Evolutionary conservation across 805 yeast genomes (phyloP).

Genomic region (Pichia scutulata): DNA sequence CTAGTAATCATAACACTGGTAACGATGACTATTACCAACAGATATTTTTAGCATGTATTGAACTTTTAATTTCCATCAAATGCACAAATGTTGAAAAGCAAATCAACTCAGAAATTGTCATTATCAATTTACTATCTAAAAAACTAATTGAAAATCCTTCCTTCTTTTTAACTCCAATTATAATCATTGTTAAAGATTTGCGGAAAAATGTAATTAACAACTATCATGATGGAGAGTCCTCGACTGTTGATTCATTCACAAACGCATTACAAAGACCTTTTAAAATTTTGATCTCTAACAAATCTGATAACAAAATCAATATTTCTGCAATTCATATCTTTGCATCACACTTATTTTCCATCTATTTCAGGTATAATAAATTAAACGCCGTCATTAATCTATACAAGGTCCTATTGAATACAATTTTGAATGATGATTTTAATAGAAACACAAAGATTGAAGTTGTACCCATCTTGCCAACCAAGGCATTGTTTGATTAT

Average conservation of each 20-base stretch:
- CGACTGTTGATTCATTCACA: slow-evolving; percentile 3
- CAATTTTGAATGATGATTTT: neutral
- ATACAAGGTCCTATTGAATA: slow-evolving; percentile 4
- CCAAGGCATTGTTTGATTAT: slow-evolving; percentile 3
- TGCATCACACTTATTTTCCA: slow-evolving; percentile 7
- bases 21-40: slow-evolving; percentile 3
- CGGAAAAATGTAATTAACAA: neutral
- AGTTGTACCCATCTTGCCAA: slow-evolving; percentile 1
- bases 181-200: slow-evolving; percentile 3
- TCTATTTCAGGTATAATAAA: slow-evolving; percentile 5
- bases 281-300: slow-evolving; percentile 5
- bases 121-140: slow-evolving; percentile 2
- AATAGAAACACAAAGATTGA: neutral
- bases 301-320: slow-evolving; percentile 5
- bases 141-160: slow-evolving; percentile 6
- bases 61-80: neutral
- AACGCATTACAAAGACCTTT: slow-evolving; percentile 6
- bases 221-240: neutral
- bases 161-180: slow-evolving; percentile 3
- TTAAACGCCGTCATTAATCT: slow-evolving; percentile 3
- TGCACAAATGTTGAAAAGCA: neutral
- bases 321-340: slow-evolving; percentile 8
- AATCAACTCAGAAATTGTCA: neutral
- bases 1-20: neutral
- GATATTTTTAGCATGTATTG: neutral